Base-by-base conservation (phyloP, 1,139 yeast species). In the Suhomyces yuchorum region DNA sequence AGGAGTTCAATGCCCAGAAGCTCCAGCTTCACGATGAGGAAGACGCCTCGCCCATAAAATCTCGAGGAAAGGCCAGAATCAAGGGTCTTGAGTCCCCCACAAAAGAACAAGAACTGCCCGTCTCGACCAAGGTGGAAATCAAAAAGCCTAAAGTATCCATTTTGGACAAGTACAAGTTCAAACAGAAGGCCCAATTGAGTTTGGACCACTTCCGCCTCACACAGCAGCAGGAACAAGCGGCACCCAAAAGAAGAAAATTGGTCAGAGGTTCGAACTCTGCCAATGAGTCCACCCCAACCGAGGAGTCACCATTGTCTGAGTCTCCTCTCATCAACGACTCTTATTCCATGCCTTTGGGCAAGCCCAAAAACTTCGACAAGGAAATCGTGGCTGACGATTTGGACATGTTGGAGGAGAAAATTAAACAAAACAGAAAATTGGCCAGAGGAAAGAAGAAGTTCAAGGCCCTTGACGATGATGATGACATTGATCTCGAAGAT, bases 121-220 rank as follows among this genome's bases (percentile, higher is more conserved):
- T 62, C 11, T 75, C 82, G 2, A 81, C 88, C 3, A 84, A 83
- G 59, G 86, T 84, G n/a, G 75, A 77, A 26, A 64, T 82, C 39
- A 70, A 70, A 42, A 80, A 74, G 55, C 82, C 82, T 19, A 78
- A 74, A 47, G 68, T 72, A 38, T 78, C 87, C 1, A 82, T 83
- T 50, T 71, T 77, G 48, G 80, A 79, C 51, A 79, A 78, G 58
- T 80, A 79, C 55, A 70, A 70, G 45, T 58, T 58, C 50, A 63
- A 63, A 41, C 65, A 68, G 32, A 67, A 65, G 51, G 53, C 60
- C 24, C 71, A 64, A 48, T 59, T 54, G 47, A 59, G 64, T 9
- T 58, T 61, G 52, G 72, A 61, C 44, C 60, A 30, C 40, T 51
- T 53, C 50, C 44, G 60, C 55, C 46, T 47, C 51, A 57, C 43